These are phyloP conservation scores for Apophysomyces variabilis DNA, from an alignment of 371 early-diverging fungal species.

Conservation along the genomic window DNA sequence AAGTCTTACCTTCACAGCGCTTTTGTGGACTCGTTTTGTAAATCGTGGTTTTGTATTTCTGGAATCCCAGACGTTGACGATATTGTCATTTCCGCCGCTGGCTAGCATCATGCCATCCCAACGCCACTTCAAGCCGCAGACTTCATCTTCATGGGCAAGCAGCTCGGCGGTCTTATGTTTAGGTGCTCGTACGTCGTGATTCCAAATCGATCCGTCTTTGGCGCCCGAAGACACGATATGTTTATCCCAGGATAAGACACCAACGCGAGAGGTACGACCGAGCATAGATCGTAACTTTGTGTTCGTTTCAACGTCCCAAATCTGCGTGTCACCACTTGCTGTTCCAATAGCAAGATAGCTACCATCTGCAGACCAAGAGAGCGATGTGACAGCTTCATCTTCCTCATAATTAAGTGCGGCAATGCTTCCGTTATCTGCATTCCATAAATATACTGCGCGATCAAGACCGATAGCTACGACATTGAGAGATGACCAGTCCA, in stretches of 20 bases:
- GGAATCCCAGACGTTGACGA: conserved; percentile 94
- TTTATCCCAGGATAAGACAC: conserved; percentile 87
- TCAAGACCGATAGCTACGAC: conserved; percentile 90
- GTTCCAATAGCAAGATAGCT: conserved; percentile 86
- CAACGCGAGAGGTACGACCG: conserved; percentile 79
- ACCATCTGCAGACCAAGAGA: conserved; percentile 84
- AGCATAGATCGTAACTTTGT: conserved; percentile 75
- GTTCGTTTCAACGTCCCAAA: conserved; percentile 85
- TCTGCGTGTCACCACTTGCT: conserved; percentile 78
- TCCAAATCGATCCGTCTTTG: conserved; percentile 88
- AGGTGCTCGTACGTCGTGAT: conserved; percentile 91
- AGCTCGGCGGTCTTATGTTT: conserved; percentile 76
- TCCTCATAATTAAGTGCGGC: conserved; percentile 60
- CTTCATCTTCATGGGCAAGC: conserved; percentile 77
- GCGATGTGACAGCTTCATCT: conserved; percentile 66
- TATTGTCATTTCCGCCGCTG: conserved; percentile 98
- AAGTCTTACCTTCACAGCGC: conserved; percentile 86
- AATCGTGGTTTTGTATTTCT: conserved; percentile 68
- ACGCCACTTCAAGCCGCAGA: conserved; percentile 97
- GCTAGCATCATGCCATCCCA: conserved; percentile 87
- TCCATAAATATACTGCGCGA: conserved; percentile 92
- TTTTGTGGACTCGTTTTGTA: conserved; percentile 77
- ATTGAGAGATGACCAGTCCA: conserved; percentile 92
- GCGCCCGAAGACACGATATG: conserved; percentile 88
- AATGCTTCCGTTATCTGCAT: conserved; percentile 83